These are phyloP conservation scores for Escallonia herrerae DNA, from an alignment of 129 eudicot genomes.

Conservation along the genomic window DNA sequence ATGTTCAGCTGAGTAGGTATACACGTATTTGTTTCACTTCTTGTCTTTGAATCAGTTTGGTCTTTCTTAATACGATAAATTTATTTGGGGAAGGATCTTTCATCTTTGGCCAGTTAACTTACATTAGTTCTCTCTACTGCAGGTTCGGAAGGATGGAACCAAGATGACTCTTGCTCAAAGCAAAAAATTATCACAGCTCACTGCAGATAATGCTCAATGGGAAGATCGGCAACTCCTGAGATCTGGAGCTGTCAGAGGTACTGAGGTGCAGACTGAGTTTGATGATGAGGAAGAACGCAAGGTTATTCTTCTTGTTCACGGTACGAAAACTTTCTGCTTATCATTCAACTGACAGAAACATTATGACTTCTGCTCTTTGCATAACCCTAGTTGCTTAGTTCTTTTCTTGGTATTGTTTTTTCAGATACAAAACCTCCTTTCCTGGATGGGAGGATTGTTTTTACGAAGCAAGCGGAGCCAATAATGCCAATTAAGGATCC, in stretches of 20 bases:
- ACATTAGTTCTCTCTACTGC: neutral
- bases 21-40: too few species aligned
- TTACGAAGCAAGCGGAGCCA: constrained; percentile 72
- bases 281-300: constrained; percentile 65
- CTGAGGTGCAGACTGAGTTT: constrained; percentile 69
- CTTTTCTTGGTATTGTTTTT: neutral
- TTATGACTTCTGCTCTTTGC: neutral
- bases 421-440: constrained; percentile 74
- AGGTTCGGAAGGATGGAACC: constrained; percentile 63
- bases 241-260: constrained; percentile 72
- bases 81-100: too few species aligned
- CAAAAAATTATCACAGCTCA: constrained; percentile 57
- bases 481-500: constrained; percentile 71
- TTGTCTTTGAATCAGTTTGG: too few species aligned
- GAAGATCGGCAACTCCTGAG: constrained; percentile 68
- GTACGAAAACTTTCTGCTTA: constrained; percentile 16
- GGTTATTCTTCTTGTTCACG: constrained; percentile 66
- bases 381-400: neutral
- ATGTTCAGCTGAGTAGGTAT: too few species aligned
- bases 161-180: constrained; percentile 73
- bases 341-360: neutral
- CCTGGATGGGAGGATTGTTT: constrained; percentile 69
- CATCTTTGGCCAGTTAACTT: too few species aligned
- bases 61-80: too few species aligned
- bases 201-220: constrained; percentile 78